Evolutionary conservation across 805 yeast genomes (phyloP), one percentile per base, ranked within the genome.

Genomic region (Suhomyces kilbournensis): DNA sequence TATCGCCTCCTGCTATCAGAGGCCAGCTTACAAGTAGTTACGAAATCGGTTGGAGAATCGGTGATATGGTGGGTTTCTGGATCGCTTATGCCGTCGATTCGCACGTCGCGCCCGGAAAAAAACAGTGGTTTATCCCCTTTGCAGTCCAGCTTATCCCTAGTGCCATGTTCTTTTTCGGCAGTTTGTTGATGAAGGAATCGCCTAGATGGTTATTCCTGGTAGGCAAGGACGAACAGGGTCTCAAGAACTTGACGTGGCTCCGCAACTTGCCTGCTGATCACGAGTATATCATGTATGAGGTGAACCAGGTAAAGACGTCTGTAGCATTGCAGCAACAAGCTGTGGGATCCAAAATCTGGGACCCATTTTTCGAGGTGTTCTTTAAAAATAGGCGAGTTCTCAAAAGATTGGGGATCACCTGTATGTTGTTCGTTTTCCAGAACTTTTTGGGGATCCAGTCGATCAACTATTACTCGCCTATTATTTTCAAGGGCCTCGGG

Each of bases 361-460:
- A 71, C 51, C 76, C 75, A 4, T 58, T 65, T 38, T 53, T 50
- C 30, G 68, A 69, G 51, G 73, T 71, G 5, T 67, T 71, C 46
- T 50, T 65, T 44, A 53, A 52, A 19, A 65, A 68, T 60, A 53
- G 52, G 44, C 62, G 59, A 51, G 57, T 70, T 5, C 57, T 69
- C 30, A 55, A 56, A 50, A 55, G 75, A n/a, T 56, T 71, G 54
- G 42, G 61, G n/a, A 60, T 71, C 48, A 69, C 75, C 4, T 65
- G 71, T 50, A 46, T 64, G 6, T 61, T 72, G 44, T 70, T 70
- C 53, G 60, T 71, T 26, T 70, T 70, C 60, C 75, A 69, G 54
- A 72, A 71, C 60, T 70, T 72, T 55, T 62, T 70, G 60, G 76
- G 76, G 12, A 70, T 71, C 56, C 75, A 71, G 59, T 64, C 72